Percentiles rank a stretch among this genome's conserved stretches.
phyloP scores from a whole-genome alignment of 345 rosid genomes.

The Populus alba region DNA sequence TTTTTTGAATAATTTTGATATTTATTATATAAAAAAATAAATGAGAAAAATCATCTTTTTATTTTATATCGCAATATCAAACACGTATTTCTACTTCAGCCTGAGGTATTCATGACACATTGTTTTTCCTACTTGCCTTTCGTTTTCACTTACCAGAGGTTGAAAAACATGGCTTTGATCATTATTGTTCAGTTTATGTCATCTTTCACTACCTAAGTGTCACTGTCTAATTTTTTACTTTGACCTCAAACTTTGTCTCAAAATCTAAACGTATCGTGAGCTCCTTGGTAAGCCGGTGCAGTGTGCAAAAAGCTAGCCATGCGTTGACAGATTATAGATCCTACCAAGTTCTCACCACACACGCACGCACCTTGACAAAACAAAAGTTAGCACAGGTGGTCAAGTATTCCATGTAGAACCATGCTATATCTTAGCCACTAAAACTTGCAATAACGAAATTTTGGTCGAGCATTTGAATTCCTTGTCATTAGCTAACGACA shows the following conservation, averaged over 20 bases:
- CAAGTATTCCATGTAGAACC: neutral
- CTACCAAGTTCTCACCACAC: neutral
- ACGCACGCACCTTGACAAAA: neutral
- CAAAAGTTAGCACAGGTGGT: neutral
- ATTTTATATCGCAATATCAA: no score
- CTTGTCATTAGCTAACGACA: neutral
- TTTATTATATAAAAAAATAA: no score
- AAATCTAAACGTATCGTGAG: neutral
- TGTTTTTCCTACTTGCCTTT: no score
- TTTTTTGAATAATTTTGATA: no score
- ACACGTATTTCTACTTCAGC: no score
- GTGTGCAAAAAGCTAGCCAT: neutral
- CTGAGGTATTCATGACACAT: no score
- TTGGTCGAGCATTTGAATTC: neutral
- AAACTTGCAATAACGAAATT: neutral
- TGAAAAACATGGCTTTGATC: neutral
- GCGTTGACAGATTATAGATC: neutral
- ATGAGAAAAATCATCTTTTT: no score
- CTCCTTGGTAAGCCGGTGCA: constrained; percentile 11
- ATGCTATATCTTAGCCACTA: neutral
- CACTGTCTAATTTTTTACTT: neutral
- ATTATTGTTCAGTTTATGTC: neutral
- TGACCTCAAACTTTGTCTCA: neutral
- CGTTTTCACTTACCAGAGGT: neutral
- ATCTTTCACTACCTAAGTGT: no score